Evolutionary conservation across 805 yeast genomes (phyloP).

Genomic region (Cyberlindnera xishuangbannaensis): DNA sequence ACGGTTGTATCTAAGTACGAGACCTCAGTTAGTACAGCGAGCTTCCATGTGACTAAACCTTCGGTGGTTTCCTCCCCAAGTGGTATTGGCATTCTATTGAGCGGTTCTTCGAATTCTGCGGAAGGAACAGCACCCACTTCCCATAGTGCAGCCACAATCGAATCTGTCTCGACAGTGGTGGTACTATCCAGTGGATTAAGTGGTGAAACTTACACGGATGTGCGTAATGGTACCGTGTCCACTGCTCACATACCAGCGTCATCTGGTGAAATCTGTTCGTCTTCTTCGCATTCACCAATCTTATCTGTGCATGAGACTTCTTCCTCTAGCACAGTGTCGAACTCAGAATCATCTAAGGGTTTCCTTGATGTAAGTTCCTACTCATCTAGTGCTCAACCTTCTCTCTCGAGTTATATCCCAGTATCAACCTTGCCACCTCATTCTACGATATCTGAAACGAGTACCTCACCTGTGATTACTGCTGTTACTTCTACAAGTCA

Average conservation of each 20-base stretch:
- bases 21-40: too few species aligned
- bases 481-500: constrained; percentile 17
- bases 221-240: not conserved
- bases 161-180: too few species aligned
- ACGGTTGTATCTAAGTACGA: too few species aligned
- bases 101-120: too few species aligned
- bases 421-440: not conserved
- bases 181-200: too few species aligned
- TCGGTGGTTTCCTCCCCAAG: too few species aligned
- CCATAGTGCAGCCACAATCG: too few species aligned
- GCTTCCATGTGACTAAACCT: too few species aligned
- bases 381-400: not conserved
- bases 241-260: not conserved
- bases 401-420: not conserved
- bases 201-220: too few species aligned
- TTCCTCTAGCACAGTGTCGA: not conserved
- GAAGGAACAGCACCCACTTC: too few species aligned
- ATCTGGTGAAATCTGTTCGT: not conserved
- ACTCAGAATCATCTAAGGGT: not conserved
- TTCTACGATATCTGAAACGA: not conserved
- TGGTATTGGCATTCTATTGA: too few species aligned
- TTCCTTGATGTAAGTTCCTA: too few species aligned
- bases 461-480: constrained; percentile 2
- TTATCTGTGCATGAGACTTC: not conserved
- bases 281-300: not conserved